Base-by-base conservation (phyloP, 1,139 yeast species). In the Geotrichum europaeum region DNA sequence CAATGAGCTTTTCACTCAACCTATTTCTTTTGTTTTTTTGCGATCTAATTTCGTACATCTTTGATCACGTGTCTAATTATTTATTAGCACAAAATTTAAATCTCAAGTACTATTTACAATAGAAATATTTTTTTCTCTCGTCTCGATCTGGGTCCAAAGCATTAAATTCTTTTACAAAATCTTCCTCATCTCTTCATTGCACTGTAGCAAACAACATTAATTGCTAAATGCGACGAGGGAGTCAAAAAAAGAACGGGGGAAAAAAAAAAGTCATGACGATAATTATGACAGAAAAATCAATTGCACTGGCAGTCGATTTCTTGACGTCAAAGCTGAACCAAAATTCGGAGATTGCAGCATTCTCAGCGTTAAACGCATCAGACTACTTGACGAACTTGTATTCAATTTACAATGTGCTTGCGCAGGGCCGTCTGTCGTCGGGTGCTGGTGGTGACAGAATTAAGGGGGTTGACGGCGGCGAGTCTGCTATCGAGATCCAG, bases 201-300 rank as follows among this genome's bases (percentile, higher is more conserved):
- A 15, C 47, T n/a, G 47, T n/a, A 4, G 9, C 18, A n/a, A 40
- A 40, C 18, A n/a, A 5, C 7, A 13, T 40, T 40, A 7, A n/a
- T n/a, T n/a, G 4, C 47, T 5, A 40, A 15, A n/a, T 40, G 10
- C 40, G 6, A 13, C n/a, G 15, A 13, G n/a, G 40, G 9, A 34
- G 47, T 18, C 20, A n/a, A 9, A 40, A 9, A n/a, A n/a, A n/a
- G 18, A 40, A 40, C 25, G 3, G n/a, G n/a, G n/a, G n/a, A n/a
- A 34, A 13, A 36, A 36, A 36, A 18, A 36, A 13, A 34, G 18
- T 15, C 20, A 9, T 2, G 9, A 40, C 22, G 22, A n/a, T 15
- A n/a, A 18, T n/a, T 7, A 55, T 55, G 53, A 25, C 53, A 15
- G 57, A 55, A n/a, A 55, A 43, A 25, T 49, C 57, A 32, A 55